These are phyloP conservation scores for Pseudogymnoascus sp. DNA, from an alignment of 2,329 filamentous ascomycete genomes.

Conservation along the genomic window DNA sequence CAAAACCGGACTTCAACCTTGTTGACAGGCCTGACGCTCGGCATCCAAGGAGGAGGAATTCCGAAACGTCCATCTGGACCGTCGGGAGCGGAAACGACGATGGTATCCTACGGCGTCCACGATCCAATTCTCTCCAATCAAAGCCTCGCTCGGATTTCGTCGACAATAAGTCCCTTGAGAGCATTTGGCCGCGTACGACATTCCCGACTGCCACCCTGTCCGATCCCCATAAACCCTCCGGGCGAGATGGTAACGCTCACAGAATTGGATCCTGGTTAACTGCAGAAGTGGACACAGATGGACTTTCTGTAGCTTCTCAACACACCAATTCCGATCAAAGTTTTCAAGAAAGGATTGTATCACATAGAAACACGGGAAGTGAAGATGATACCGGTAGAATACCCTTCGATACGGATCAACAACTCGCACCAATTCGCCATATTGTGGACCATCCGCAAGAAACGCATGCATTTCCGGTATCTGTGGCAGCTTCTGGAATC, in stretches of 20 bases:
- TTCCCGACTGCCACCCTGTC: not conserved
- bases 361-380: not conserved
- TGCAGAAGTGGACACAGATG: not conserved
- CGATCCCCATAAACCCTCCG: not conserved
- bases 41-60: constrained; percentile 25
- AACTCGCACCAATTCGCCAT: not conserved
- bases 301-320: not conserved
- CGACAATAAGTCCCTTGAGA: not conserved
- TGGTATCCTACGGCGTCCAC: constrained; percentile 18
- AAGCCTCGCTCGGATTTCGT: not conserved
- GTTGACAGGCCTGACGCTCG: constrained; percentile 6
- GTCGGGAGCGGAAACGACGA: constrained; percentile 16
- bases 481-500: not conserved
- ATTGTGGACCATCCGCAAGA: not conserved
- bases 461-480: not conserved
- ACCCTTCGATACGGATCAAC: not conserved
- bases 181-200: not conserved
- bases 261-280: constrained; percentile 8
- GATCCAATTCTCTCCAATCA: constrained; percentile 19
- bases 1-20: not conserved
- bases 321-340: not conserved
- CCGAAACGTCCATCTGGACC: constrained; percentile 27
- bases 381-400: not conserved
- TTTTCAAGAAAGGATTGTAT: not conserved
- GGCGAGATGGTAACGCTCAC: not conserved